A percentile compares a stretch with the other conserved stretches of the same genome.
Evolutionary conservation across 768 basidiomycete genomes (phyloP).

Genomic region (Leccinellum rugosiceps): DNA sequence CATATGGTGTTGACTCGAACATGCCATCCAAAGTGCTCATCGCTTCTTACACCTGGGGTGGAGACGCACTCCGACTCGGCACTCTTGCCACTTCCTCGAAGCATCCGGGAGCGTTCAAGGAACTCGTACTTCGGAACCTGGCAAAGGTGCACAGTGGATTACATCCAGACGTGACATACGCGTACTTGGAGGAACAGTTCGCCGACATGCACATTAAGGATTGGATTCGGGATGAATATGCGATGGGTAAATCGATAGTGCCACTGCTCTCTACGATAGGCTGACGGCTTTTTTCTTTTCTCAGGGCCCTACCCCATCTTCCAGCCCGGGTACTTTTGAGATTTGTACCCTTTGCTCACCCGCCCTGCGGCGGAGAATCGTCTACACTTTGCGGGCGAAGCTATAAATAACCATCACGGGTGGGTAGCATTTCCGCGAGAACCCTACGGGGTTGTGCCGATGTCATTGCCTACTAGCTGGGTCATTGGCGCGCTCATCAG

Average conservation of each 20-base stretch:
- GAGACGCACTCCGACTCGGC: not conserved
- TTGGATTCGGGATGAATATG: not conserved
- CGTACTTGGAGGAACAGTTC: not conserved
- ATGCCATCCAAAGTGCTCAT: not conserved
- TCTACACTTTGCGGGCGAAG: not conserved
- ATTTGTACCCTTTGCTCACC: not conserved
- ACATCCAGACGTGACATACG: not conserved
- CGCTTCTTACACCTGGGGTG: not conserved
- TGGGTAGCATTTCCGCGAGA: not conserved
- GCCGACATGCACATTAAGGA: not conserved
- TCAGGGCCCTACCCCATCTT: not conserved
- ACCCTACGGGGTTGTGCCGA: not conserved
- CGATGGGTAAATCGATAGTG: not conserved
- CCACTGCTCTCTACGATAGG: not conserved
- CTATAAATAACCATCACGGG: not conserved
- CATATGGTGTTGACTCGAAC: not conserved
- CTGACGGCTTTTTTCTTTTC: not conserved
- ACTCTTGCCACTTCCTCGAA: not conserved
- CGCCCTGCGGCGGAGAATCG: not conserved
- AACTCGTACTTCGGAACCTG: not conserved
- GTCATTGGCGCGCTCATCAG: not conserved
- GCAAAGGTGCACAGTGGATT: not conserved
- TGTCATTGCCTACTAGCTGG: not conserved
- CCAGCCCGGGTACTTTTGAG: not conserved
- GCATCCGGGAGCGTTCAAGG: not conserved